Base-by-base conservation (phyloP, 306 rosid genomes). In the Glycyrrhiza uralensis region DNA sequence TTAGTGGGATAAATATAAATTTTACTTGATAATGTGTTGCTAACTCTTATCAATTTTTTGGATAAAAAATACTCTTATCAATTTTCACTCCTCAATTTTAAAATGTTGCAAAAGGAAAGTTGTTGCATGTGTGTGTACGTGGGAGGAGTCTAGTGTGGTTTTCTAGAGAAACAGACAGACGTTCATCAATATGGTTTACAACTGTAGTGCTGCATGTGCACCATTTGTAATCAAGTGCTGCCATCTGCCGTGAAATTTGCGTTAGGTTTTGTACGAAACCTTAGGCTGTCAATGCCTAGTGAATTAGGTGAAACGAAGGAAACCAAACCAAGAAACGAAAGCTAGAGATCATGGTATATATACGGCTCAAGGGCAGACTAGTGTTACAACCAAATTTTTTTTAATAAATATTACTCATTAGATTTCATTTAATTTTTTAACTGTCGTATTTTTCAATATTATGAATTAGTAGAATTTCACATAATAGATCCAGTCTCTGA, bases 131-230 rank as follows among this genome's bases (percentile, higher is more conserved):
- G n/a, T n/a, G n/a, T n/a, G n/a, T n/a, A n/a, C n/a, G n/a, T n/a
- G n/a, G n/a, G n/a, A n/a, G n/a, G n/a, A n/a, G n/a, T n/a, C n/a
- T n/a, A n/a, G n/a, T n/a, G n/a, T n/a, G n/a, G n/a, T n/a, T n/a
- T n/a, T n/a, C n/a, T n/a, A n/a, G n/a, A n/a, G n/a, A n/a, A n/a
- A n/a, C n/a, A 5, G 63, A 63, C 12, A 41, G 15, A 30, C 51
- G 7, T n/a, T 18, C 18, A 32, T 73, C 41, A 20, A 19, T 61
- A 39, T 59, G 71, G 17, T 36, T 69, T 61, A 71, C 77, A 78
- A 79, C 69, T 72, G 69, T 72, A 20, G 13, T 44, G 64, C n/a
- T 65, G 55, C 83, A 71, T 71, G 82, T 63, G 55, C 69, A 42
- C 24, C 73, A 63, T 42, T 55, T 78, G 66, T 78, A 63, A 41